phyloP scores from a whole-genome alignment of 2,329 filamentous ascomycete genomes.

The Diaporthe humulicola region DNA sequence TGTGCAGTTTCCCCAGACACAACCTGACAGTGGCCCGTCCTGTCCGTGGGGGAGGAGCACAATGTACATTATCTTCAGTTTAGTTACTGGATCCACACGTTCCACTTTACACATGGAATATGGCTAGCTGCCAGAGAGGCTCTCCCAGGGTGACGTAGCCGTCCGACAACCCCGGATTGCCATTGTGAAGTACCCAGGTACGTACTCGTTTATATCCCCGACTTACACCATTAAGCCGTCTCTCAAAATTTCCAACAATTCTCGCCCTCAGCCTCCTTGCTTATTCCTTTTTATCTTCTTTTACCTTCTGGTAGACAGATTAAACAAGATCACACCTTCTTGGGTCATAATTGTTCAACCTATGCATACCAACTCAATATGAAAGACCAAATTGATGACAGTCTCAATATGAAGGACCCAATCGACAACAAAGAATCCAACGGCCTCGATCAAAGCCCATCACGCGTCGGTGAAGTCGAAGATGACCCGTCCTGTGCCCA shows the following conservation, averaged over 20 bases:
- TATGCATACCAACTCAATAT: background rate
- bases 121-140: background rate
- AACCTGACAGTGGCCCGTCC: background rate
- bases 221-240: background rate
- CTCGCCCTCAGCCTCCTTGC: background rate
- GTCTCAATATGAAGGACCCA: conserved; percentile 2
- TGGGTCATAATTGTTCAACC: background rate
- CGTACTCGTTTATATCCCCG: background rate
- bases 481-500: background rate
- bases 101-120: background rate
- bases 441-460: background rate
- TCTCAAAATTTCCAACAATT: background rate
- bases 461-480: background rate
- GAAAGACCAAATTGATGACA: background rate
- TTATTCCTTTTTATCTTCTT: background rate
- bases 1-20: background rate
- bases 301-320: background rate
- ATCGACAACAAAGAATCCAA: background rate
- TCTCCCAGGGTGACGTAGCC: background rate
- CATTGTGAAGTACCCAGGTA: background rate
- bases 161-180: background rate
- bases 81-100: background rate
- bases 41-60: background rate
- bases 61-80: background rate
- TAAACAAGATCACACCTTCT: background rate